Base-by-base conservation (phyloP, 2,329 filamentous ascomycete genomes). In the Davidsoniella australis region DNA sequence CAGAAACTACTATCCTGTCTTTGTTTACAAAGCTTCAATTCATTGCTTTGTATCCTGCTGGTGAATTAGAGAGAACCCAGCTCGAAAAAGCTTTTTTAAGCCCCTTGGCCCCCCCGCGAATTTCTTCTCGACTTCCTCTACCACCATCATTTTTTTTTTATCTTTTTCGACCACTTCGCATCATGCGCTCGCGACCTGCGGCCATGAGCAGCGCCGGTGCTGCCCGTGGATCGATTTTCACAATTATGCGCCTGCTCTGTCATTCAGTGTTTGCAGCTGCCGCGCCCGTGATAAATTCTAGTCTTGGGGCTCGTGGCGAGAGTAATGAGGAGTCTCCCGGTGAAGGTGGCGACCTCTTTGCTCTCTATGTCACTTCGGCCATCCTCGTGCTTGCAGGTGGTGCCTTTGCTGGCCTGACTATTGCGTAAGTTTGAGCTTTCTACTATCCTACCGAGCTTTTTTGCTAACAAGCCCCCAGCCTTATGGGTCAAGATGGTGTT, bases 391-490 rank as follows among this genome's bases (percentile, higher is more conserved):
- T 96, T 53, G 73, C 85, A 1, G 91, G 91, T 54, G 91, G 91
- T 54, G 86, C 85, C 38, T 98, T 98, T 67, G 91, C 91, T 8
- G 91, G 91, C 33, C 67, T 98, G 64, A 98, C 91, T 16, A 87
- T 91, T 61, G 85, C 85, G 73, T 82, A 67, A 62, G 78, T 71
- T 44, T 47, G 33, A n/a, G 12, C 5, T 20, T 37, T 47, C 10
- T 4, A 3, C 23, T 9, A 20, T 41, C 6, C n/a, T 47, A 24
- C 33, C n/a, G 26, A 4, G n/a, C 20, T 43, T 10, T 36, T 48
- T 12, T 14, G 10, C 20, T 43, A 17, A 24, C 41, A 7, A 24
- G 23, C n/a, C 39, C 7, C 24, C 47, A 73, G 70, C 7, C 62
- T 78, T 51, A 78, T 78, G 75, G 75, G 75, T 48, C 76, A 87